Base-by-base conservation (phyloP, 768 basidiomycete species). In the Coprinopsis strossmayeri region DNA sequence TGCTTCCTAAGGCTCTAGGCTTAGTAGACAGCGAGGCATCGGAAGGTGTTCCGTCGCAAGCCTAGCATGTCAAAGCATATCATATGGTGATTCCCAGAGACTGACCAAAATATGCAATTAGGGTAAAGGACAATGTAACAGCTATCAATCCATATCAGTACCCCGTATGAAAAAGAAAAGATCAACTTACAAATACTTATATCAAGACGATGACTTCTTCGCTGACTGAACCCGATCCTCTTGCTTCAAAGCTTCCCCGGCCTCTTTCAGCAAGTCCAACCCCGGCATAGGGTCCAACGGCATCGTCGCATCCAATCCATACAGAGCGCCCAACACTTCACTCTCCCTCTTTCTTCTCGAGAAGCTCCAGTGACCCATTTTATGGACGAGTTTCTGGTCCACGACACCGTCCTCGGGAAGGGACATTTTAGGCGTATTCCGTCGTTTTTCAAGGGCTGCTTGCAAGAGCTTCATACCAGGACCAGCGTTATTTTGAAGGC, bases 241-340 rank as follows among this genome's bases (percentile, higher is more conserved):
- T 25, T 51, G 40, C 50, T 52, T 53, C 17, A 64, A 30, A 17
- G 43, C 25, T 17, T 54, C 54, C 41, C 53, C 51, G 10, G 56
- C 51, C 30, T 32, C 30, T 32, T 32, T 62, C 51, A 81, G 42
- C 9, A 69, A 61, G 39, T 79, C 79, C 53, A 73, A 60, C 1
- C 76, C 76, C 3, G 79, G 79, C 50, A 66, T 50, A 9, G 53
- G 38, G 1, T 58, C 56, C 4, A 46, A 45, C 13, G 54, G 46
- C 23, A 53, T 52, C 2, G 52, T 55, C 40, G 69, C 64, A 34
- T 73, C 67, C 25, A 75, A 68, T 11, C 81, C 81, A 58, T 76
- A 79, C 51, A 83, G 57, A 40, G 79, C 76, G 53, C 72, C 70
- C 45, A 73, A 59, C 45, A 81, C 73, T 61, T 63, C 69, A 34